These are phyloP conservation scores for Monilinia polystroma DNA, from an alignment of 2,329 filamentous ascomycete genomes.

Conservation along the genomic window DNA sequence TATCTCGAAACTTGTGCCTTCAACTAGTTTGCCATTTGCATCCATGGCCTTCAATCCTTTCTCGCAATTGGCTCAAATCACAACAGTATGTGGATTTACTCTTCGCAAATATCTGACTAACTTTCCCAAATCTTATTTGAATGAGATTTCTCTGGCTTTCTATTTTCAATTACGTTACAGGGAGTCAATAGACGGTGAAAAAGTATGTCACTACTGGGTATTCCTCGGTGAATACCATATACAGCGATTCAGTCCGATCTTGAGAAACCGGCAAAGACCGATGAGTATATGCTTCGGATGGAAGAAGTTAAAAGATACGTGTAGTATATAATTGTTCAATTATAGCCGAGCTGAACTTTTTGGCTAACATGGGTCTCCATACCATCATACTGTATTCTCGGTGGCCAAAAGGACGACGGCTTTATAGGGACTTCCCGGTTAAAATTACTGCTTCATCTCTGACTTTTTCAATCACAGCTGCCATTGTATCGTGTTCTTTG, in stretches of 20 bases:
- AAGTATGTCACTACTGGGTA: neutral
- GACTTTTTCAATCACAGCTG: neutral
- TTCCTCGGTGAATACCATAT: neutral
- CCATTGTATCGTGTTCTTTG: neutral
- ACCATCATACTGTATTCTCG: neutral
- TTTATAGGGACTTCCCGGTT: neutral
- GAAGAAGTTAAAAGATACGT: neutral
- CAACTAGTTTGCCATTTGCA: neutral
- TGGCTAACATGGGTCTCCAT: neutral
- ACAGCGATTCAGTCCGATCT: neutral
- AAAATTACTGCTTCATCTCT: neutral
- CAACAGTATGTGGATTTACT: neutral
- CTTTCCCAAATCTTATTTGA: no score
- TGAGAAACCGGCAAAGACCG: neutral
- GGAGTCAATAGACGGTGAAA: no score
- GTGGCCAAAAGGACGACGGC: neutral
- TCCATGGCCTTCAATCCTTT: no score
- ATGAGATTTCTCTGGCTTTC: no score
- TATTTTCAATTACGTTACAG: no score
- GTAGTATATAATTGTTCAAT: neutral
- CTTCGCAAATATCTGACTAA: neutral
- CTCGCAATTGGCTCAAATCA: neutral
- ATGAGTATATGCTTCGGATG: neutral
- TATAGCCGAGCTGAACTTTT: neutral
- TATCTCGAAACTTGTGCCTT: neutral